Conservation (phyloP, 2,329 filamentous ascomycete species). For the Colletotrichum sojae region DNA sequence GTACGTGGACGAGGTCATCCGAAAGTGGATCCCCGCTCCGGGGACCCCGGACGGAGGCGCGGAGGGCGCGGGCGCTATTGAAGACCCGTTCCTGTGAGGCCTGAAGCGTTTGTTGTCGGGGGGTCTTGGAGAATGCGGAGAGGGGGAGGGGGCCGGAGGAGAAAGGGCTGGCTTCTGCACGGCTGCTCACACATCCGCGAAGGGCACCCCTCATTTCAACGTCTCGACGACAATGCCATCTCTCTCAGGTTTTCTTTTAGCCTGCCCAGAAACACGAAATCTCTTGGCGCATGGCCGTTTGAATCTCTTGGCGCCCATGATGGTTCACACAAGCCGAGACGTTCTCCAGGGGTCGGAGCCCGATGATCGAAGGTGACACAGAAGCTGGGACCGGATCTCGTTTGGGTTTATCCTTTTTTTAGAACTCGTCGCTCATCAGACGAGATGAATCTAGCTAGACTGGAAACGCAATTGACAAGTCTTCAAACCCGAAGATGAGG, state of each 20-base stretch:
- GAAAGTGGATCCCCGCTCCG: slow-evolving; percentile 54
- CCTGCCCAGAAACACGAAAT: not conserved
- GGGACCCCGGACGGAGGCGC: not conserved
- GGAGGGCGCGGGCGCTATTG: not conserved
- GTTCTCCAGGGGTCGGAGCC: slow-evolving; percentile 17
- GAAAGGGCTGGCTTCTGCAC: too few species aligned
- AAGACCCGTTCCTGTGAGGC: slow-evolving; percentile 10
- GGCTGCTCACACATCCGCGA: too few species aligned
- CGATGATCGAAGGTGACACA: slow-evolving; percentile 3
- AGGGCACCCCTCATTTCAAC: too few species aligned
- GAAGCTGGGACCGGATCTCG: slow-evolving; percentile 33
- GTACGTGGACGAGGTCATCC: slow-evolving; percentile 70
- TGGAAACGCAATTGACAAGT: slow-evolving; percentile 1
- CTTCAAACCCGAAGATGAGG: not conserved
- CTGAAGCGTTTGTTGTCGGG: too few species aligned
- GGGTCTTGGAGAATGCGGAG: not conserved
- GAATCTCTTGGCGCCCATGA: slow-evolving; percentile 10
- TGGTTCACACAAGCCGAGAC: not conserved
- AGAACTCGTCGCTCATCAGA: slow-evolving; percentile 10
- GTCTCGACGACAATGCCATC: too few species aligned
- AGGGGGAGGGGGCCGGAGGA: too few species aligned
- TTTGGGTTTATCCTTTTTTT: slow-evolving; percentile 10
- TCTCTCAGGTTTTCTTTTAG: too few species aligned
- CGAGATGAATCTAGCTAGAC: slow-evolving; percentile 8
- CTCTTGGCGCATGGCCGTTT: slow-evolving; percentile 23